Evolutionary conservation across 495 filamentous ascomycete genomes (phyloP), one percentile per base, ranked within the genome.

Genomic region (Lichina pygmaea): DNA sequence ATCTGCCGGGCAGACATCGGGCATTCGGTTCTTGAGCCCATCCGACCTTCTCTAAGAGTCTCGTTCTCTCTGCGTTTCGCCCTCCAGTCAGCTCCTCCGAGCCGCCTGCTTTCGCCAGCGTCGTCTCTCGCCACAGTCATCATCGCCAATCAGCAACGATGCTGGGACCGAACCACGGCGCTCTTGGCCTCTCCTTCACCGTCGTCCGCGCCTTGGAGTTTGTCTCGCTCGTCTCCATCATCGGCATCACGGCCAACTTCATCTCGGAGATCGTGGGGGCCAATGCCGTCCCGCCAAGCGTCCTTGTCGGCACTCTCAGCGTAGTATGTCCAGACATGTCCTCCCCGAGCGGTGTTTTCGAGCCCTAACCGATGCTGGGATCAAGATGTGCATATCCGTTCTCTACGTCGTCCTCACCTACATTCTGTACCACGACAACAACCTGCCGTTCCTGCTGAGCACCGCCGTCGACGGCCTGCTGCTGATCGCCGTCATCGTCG

Each of bases 191-290:
- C 44, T 79, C 73, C 48, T 93, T 91, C 66, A 72, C 74, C 33
- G 55, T 78, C 47, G 69, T 77, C 49, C 72, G 86, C 32, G 63
- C 70, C 24, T 66, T 86, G 48, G 75, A 93, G 57, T 63, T 68
- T 42, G 62, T 74, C 43, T 75, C 68, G 16, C 73, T 95, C 49
- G 71, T 93, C 51, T 66, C 72, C 42, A 73, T 84, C 50, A 78
- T 93, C 53, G 83, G 83, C 44, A 71, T 93, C 50, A 73, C 71
- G 1, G 70, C 81, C 46, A 82, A 82, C 56, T 86, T 93, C 62
- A 74, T 93, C 54, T 70, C 72, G n/a, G 61, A 74, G 32, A 81
- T 92, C 48, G 68, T 84, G n/a, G 52, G 62, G 10, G 65, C 59
- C 32, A 66, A 75, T 42, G 66, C 70, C 36, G 65, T 67, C 7